phyloP scores from a whole-genome alignment of 331 rosid genomes.

The Phaseolus coccineus region DNA sequence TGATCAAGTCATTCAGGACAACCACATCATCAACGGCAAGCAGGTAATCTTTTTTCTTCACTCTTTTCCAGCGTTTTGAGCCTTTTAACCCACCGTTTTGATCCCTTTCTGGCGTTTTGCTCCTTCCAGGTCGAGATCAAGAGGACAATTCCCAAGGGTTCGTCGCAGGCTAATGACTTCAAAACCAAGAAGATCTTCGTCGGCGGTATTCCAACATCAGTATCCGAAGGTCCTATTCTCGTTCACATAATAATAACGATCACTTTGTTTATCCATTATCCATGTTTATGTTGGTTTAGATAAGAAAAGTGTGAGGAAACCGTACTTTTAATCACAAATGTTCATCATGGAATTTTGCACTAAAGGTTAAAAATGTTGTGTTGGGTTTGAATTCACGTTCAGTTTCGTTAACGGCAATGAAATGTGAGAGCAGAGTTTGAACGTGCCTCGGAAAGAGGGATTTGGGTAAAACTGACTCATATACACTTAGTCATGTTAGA shows the following conservation, averaged over 20 bases:
- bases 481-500: no score
- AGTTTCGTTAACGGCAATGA: no score
- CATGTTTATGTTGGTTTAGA: background rate
- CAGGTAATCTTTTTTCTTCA: slow-evolving; percentile 46
- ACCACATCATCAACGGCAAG: slow-evolving; percentile 63
- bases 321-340: background rate
- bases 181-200: slow-evolving; percentile 75
- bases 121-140: slow-evolving; percentile 68
- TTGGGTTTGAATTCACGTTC: no score
- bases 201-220: slow-evolving; percentile 65
- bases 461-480: no score
- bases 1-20: slow-evolving; percentile 68
- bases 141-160: slow-evolving; percentile 75
- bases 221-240: slow-evolving; percentile 58
- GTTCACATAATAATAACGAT: background rate
- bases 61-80: background rate
- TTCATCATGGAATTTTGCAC: background rate
- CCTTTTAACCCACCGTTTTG: background rate
- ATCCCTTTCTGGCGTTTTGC: background rate
- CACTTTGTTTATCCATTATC: background rate
- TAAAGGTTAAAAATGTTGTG: background rate
- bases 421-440: no score
- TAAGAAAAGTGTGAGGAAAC: background rate
- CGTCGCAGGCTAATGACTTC: slow-evolving; percentile 56
- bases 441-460: no score